phyloP scores from a whole-genome alignment of 2,329 filamentous ascomycete genomes.

The Pseudocercospora macadamiae region DNA sequence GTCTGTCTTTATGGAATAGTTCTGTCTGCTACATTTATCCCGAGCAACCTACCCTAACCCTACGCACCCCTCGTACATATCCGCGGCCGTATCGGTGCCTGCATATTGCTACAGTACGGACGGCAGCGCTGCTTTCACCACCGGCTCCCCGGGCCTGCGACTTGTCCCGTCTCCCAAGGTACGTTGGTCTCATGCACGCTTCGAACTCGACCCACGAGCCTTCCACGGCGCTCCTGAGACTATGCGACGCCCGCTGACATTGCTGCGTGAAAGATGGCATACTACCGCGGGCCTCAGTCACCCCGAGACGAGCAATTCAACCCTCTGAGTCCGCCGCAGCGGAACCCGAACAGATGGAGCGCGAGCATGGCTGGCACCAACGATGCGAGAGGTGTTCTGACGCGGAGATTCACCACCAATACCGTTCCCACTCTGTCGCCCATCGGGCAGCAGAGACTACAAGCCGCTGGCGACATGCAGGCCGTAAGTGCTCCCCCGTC shows the following conservation, averaged over 20 bases:
- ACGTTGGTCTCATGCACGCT: slow-evolving; percentile 1
- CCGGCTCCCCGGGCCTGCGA: slow-evolving; percentile 6
- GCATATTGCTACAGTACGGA: background rate
- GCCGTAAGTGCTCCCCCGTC: slow-evolving; percentile 33
- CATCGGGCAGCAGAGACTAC: slow-evolving; percentile 58
- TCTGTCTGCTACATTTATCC: no score
- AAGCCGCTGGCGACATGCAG: slow-evolving; percentile 53
- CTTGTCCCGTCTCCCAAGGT: slow-evolving; percentile 1
- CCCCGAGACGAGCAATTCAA: slow-evolving; percentile 72
- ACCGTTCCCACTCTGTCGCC: slow-evolving; percentile 73
- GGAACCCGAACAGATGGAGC: slow-evolving; percentile 39
- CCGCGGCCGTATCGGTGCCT: background rate
- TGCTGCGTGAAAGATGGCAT: slow-evolving; percentile 57
- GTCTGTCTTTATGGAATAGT: slow-evolving; percentile 16
- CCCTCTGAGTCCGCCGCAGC: slow-evolving; percentile 54
- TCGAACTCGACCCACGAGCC: background rate
- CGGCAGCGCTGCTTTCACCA: background rate
- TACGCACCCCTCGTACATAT: no score
- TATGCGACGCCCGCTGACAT: slow-evolving; percentile 15
- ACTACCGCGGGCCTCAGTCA: slow-evolving; percentile 73
- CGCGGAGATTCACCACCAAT: slow-evolving; percentile 89
- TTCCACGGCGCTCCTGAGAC: slow-evolving; percentile 1
- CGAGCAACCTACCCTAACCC: no score
- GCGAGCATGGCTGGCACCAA: slow-evolving; percentile 51
- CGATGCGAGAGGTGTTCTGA: slow-evolving; percentile 76